These are phyloP conservation scores for Pyricularia grisea DNA, from an alignment of 2,329 filamentous ascomycete genomes.

Conservation along the genomic window DNA sequence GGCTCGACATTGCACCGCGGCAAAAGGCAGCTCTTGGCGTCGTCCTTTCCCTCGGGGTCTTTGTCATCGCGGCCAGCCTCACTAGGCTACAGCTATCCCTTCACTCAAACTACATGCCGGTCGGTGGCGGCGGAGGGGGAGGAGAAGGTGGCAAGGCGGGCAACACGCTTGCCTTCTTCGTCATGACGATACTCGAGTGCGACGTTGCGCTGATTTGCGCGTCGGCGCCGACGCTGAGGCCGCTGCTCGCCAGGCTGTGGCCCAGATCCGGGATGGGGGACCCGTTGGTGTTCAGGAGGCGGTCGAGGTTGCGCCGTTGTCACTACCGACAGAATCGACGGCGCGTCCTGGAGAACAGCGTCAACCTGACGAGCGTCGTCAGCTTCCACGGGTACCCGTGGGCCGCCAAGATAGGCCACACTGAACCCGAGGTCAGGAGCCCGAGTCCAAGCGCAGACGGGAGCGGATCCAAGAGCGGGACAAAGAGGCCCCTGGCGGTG, in stretches of 20 bases:
- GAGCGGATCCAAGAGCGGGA: background rate
- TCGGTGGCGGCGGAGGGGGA: slow-evolving; percentile 7
- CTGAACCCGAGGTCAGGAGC: background rate
- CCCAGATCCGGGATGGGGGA: slow-evolving; percentile 13
- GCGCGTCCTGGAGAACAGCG: slow-evolving; percentile 11
- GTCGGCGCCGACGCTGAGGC: slow-evolving; percentile 22
- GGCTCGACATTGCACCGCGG: slow-evolving; percentile 27
- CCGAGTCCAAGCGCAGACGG: background rate
- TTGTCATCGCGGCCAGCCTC: slow-evolving; percentile 26
- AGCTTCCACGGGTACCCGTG: slow-evolving; percentile 23
- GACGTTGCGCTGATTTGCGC: slow-evolving; percentile 25
- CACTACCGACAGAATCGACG: background rate
- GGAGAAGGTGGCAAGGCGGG: slow-evolving; percentile 3
- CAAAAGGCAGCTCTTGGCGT: slow-evolving; percentile 32
- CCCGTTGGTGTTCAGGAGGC: slow-evolving; percentile 2
- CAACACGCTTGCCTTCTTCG: slow-evolving; percentile 22
- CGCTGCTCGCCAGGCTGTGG: slow-evolving; percentile 18
- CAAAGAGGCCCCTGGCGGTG: background rate
- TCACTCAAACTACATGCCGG: slow-evolving; percentile 14
- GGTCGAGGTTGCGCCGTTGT: slow-evolving; percentile 4
- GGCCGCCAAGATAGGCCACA: slow-evolving; percentile 7
- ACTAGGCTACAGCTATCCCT: slow-evolving; percentile 21
- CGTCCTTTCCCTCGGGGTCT: slow-evolving; percentile 34
- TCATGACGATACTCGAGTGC: slow-evolving; percentile 25
- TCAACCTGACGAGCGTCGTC: slow-evolving; percentile 18